These are phyloP conservation scores for Excoecaria agallocha DNA, from an alignment of 345 rosid species.

Conservation along the genomic window DNA sequence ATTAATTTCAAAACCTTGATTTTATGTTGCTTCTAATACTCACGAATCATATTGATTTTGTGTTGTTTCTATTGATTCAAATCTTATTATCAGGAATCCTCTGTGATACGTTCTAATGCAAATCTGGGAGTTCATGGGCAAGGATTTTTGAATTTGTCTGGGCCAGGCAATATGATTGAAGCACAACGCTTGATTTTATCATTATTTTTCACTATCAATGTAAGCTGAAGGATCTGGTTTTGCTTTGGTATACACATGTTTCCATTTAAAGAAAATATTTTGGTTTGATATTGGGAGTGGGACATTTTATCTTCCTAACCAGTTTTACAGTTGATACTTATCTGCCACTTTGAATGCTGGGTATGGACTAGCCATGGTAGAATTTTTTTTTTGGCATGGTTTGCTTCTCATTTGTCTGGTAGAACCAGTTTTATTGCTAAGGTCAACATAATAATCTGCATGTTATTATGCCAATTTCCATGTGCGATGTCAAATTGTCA, in stretches of 20 bases:
- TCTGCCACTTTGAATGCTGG: not conserved
- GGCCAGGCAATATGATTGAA: conserved; percentile 62
- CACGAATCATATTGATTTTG: not conserved
- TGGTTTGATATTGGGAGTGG: conserved; percentile 1
- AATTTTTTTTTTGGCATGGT: not conserved
- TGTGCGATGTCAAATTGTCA: not conserved
- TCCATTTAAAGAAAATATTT: not conserved
- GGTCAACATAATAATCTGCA: not conserved
- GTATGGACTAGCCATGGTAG: no score
- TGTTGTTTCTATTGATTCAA: conserved; percentile 9
- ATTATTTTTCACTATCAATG: conserved; percentile 53
- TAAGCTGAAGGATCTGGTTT: conserved; percentile 37
- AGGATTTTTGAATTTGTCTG: conserved; percentile 64
- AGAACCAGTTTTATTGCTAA: not conserved
- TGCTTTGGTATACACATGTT: conserved; percentile 2
- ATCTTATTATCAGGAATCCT: conserved; percentile 47
- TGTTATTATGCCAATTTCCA: not conserved
- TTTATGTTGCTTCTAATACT: conserved; percentile 10
- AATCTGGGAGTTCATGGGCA: conserved; percentile 74
- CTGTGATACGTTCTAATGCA: conserved; percentile 68
- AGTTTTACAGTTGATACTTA: not conserved
- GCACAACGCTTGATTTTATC: conserved; percentile 62
- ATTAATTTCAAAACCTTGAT: not conserved
- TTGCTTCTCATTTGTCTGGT: not conserved
- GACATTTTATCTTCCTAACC: conserved; percentile 2